Percentiles rank a stretch among this genome's conserved stretches.
These are phyloP conservation scores for Sclerotinia trifoliorum DNA, from an alignment of 2,329 filamentous ascomycete species.

Conservation along the genomic window DNA sequence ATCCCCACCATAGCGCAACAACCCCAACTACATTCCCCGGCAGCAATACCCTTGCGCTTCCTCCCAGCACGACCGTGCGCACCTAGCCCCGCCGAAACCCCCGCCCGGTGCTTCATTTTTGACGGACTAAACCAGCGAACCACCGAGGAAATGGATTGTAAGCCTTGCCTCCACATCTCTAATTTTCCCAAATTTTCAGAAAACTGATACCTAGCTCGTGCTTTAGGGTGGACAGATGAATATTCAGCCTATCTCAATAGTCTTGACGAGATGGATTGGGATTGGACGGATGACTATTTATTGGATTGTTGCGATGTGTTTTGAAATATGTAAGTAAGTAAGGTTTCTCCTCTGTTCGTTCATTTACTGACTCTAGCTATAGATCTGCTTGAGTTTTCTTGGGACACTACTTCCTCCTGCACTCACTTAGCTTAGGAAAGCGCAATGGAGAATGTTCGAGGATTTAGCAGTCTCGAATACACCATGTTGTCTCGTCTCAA, in stretches of 20 bases:
- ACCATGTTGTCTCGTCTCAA: background rate
- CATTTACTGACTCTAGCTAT: too few species aligned
- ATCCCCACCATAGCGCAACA: background rate
- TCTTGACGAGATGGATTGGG: conserved; percentile 4
- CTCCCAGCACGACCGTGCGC: background rate
- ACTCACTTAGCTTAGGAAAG: background rate
- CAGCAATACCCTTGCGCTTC: background rate
- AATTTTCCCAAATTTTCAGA: too few species aligned
- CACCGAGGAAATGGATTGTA: conserved; percentile 10
- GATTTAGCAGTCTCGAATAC: background rate
- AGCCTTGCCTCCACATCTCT: background rate
- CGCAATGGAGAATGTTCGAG: background rate
- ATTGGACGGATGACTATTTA: background rate
- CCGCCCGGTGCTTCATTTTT: background rate
- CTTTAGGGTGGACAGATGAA: background rate
- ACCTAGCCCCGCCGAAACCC: background rate
- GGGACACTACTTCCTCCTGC: background rate
- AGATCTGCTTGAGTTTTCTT: background rate
- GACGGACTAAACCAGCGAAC: background rate
- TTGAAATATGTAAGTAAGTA: background rate
- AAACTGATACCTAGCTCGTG: background rate
- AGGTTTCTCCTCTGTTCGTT: background rate
- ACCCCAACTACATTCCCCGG: background rate
- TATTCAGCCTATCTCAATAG: conserved; percentile 2
- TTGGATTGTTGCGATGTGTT: background rate